Conservation (phyloP, 306 rosid species). For the Styphnolobium japonicum region DNA sequence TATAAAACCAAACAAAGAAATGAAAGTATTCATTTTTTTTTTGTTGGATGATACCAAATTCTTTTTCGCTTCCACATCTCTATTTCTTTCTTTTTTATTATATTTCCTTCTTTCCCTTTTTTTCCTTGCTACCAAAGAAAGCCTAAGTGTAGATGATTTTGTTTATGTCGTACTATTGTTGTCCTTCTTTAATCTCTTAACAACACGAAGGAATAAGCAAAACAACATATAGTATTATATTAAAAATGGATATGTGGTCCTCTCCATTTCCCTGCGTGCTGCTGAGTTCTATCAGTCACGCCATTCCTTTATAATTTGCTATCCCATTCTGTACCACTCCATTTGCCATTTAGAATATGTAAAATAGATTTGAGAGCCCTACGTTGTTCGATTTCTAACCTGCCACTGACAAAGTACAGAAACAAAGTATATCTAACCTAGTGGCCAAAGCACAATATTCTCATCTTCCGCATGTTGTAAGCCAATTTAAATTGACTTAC, state of each 20-base stretch:
- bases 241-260: constrained; percentile 51
- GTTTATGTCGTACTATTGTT: background rate
- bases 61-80: no score
- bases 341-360: constrained; percentile 16
- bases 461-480: background rate
- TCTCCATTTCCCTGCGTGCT: constrained; percentile 19
- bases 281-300: constrained; percentile 12
- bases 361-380: background rate
- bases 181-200: background rate
- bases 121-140: no score
- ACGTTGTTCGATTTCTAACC: background rate
- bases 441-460: constrained; percentile 24
- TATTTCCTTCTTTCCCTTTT: no score
- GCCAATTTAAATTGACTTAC: constrained; percentile 15
- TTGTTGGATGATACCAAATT: no score
- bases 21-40: no score
- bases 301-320: background rate
- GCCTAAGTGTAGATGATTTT: background rate
- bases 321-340: background rate
- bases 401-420: constrained; percentile 8
- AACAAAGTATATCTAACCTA: background rate
- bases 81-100: no score
- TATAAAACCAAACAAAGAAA: no score
- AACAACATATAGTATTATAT: background rate
- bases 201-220: background rate